These are phyloP conservation scores for Podila minutissima DNA, from an alignment of 192 early-diverging fungal species.

Conservation along the genomic window DNA sequence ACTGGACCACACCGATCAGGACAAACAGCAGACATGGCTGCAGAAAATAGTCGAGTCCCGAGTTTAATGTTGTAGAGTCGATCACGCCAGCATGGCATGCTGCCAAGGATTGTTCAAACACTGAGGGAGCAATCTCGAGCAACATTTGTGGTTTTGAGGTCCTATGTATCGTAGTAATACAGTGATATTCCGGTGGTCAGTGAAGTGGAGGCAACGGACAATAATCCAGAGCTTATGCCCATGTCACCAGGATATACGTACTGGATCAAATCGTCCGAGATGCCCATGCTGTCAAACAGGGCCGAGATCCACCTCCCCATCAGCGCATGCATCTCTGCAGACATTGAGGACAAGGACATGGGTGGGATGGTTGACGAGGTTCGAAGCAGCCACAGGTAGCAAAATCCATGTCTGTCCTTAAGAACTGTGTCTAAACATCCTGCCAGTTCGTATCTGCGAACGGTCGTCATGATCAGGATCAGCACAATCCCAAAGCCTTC, in stretches of 20 bases:
- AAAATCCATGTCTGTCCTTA: conserved; percentile 34
- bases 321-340: conserved; percentile 32
- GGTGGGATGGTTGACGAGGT: conserved; percentile 42
- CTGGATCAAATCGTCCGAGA: conserved; percentile 51
- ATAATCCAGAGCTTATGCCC: too few relatives aligned
- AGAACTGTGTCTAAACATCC: conserved; percentile 31
- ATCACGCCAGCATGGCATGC: conserved; percentile 50
- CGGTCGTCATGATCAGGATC: conserved; percentile 37
- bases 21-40: conserved; percentile 47
- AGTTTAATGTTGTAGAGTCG: conserved; percentile 31
- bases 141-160: conserved; percentile 51
- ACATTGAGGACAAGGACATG: conserved; percentile 24
- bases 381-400: conserved; percentile 39
- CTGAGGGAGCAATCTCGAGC: conserved; percentile 39
- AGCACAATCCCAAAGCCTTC: conserved; percentile 40
- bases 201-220: too few relatives aligned
- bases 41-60: conserved; percentile 43
- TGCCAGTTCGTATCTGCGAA: conserved; percentile 43
- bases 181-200: background rate
- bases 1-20: conserved; percentile 42
- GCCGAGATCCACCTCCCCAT: conserved; percentile 48
- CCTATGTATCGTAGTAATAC: background rate
- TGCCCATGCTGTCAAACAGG: conserved; percentile 48
- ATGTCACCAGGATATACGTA: conserved; percentile 4
- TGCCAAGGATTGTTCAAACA: conserved; percentile 46